Evolutionary conservation across 371 early-diverging fungal genomes (phyloP).

Genomic region (Phascolomyces articulosus): DNA sequence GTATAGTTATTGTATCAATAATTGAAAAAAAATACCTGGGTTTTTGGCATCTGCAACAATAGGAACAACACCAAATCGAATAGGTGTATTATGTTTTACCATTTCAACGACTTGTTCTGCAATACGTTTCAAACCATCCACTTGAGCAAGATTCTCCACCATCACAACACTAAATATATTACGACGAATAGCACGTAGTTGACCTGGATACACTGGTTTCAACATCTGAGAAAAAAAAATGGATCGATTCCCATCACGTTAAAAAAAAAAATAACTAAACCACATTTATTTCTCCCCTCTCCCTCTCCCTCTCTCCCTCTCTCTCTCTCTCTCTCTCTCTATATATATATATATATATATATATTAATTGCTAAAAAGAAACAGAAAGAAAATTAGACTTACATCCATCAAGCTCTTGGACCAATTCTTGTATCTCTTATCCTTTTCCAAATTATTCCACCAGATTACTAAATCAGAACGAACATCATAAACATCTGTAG

Average conservation of each 20-base stretch:
- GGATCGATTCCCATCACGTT: too few species aligned
- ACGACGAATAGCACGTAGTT: slow-evolving; percentile 70
- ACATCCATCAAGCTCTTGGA: slow-evolving; percentile 56
- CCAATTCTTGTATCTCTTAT: slow-evolving; percentile 77
- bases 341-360: not conserved
- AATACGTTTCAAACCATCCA: slow-evolving; percentile 50
- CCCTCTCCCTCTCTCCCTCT: too few species aligned
- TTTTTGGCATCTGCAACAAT: slow-evolving; percentile 42
- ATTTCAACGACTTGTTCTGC: slow-evolving; percentile 57
- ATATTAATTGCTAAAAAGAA: too few species aligned
- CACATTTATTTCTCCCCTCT: too few species aligned
- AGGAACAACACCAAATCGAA: slow-evolving; percentile 85
- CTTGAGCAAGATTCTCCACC: slow-evolving; percentile 64
- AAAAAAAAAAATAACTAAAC: too few species aligned
- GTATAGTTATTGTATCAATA: too few species aligned
- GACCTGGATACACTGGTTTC: slow-evolving; percentile 66
- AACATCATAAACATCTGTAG: slow-evolving; percentile 72
- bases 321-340: too few species aligned
- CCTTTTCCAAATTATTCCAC: slow-evolving; percentile 91
- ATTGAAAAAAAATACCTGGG: too few species aligned
- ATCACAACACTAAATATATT: slow-evolving; percentile 77
- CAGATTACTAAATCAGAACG: slow-evolving; percentile 75
- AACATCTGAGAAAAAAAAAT: slow-evolving; percentile 33
- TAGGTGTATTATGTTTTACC: slow-evolving; percentile 71
- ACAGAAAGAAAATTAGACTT: slow-evolving; percentile 7